phyloP scores from a whole-genome alignment of 2,329 filamentous ascomycete species.

The Ophiosphaerella herpotricha region DNA sequence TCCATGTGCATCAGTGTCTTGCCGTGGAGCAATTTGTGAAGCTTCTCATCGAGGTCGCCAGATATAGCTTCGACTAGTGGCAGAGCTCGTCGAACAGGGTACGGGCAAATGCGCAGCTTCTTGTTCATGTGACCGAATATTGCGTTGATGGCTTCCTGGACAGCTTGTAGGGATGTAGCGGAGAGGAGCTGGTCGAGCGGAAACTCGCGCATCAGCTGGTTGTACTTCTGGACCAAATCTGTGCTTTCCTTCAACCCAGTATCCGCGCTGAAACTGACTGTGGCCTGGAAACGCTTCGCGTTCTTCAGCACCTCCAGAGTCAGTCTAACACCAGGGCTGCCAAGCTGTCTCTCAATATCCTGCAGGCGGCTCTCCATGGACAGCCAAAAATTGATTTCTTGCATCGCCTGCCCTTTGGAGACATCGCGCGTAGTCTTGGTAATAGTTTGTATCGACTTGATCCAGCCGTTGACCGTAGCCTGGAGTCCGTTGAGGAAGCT shows the following conservation, averaged over 20 bases:
- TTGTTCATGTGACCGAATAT: conserved; percentile 97
- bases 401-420: conserved; percentile 77
- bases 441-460: conserved; percentile 95
- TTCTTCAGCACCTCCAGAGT: conserved; percentile 95
- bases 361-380: conserved; percentile 95
- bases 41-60: conserved; percentile 81
- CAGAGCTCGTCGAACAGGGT: conserved; percentile 87
- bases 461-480: conserved; percentile 94
- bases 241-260: conserved; percentile 95
- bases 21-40: conserved; percentile 85
- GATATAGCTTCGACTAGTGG: conserved; percentile 98
- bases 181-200: conserved; percentile 93
- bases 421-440: conserved; percentile 93
- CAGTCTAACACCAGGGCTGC: conserved; percentile 84
- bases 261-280: conserved; percentile 94
- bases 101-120: conserved; percentile 94
- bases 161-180: conserved; percentile 84
- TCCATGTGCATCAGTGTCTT: conserved; percentile 89
- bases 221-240: conserved; percentile 97
- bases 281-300: conserved; percentile 96
- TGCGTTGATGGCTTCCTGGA: conserved; percentile 83
- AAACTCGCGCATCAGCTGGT: conserved; percentile 97
- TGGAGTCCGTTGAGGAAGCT: conserved; percentile 92
- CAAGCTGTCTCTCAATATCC: conserved; percentile 85
- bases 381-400: conserved; percentile 99